These are phyloP conservation scores for Paecilomyces sp. DNA, from an alignment of 2,329 filamentous ascomycete species.

Conservation along the genomic window DNA sequence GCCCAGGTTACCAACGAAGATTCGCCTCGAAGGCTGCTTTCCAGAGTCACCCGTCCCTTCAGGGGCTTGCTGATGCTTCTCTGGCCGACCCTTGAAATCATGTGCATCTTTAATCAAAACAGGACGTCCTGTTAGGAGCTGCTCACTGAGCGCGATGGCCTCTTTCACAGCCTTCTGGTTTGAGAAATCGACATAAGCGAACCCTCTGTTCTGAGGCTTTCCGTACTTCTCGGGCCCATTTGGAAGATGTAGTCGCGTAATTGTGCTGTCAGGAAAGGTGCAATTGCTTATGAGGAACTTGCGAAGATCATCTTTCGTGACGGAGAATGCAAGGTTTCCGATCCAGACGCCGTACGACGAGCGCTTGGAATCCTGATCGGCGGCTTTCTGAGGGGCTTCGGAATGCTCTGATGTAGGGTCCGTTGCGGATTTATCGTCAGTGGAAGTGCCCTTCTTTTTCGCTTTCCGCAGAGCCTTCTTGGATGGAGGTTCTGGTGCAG, in stretches of 20 bases:
- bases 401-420: conserved; percentile 4
- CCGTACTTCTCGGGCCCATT: conserved; percentile 45
- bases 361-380: conserved; percentile 38
- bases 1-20: conserved; percentile 87
- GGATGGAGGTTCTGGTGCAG: conserved; percentile 85
- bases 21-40: conserved; percentile 65
- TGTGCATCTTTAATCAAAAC: conserved; percentile 91
- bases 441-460: conserved; percentile 55
- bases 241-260: conserved; percentile 81
- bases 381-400: conserved; percentile 2
- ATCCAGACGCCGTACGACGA: conserved; percentile 90
- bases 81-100: conserved; percentile 82
- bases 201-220: conserved; percentile 74
- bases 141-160: conserved; percentile 83
- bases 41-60: conserved; percentile 28
- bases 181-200: conserved; percentile 90
- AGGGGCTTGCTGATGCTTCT: conserved; percentile 48
- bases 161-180: conserved; percentile 60
- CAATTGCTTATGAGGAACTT: conserved; percentile 72
- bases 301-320: conserved; percentile 66
- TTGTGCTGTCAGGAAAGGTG: conserved; percentile 58
- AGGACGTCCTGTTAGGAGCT: conserved; percentile 64
- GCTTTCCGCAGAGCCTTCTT: conserved; percentile 86
- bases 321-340: conserved; percentile 82
- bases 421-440: not conserved